Evolutionary conservation across 2,329 filamentous ascomycete species (phyloP), one percentile per base, ranked within the genome.

Genomic region (Xylariaceae sp.): DNA sequence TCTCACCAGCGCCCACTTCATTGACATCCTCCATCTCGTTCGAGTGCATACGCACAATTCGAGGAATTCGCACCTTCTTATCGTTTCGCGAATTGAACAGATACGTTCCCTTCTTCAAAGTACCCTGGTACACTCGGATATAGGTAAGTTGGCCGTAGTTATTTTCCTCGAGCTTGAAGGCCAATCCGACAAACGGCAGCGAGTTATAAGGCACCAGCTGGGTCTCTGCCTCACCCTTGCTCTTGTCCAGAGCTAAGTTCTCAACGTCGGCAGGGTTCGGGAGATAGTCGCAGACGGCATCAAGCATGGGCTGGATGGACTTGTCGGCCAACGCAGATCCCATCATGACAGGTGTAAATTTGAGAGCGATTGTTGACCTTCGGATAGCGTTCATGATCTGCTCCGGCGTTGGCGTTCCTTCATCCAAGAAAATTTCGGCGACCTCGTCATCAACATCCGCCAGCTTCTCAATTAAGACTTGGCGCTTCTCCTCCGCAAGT

Each of bases 361-460:
- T 94, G 63, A 91, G 81, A 2, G 80, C 78, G 61, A 96, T 91
- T n/a, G 94, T 99, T 0, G 93, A 85, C 57, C 94, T 82, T 63
- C 94, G 89, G 67, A 99, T 94, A 13, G 94, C 94, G 48, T 86
- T 89, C 77, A 93, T 96, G 73, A 99, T 89, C 77, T 99, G 92
- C 44, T 85, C 80, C 13, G 84, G 78, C 2, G 87, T 89, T 1
- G 94, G 94, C 49, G 85, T 87, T 65, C 83, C 75, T 75, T 97
- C 94, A 3, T 96, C 92, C 47, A 99, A 77, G 80, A 92, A 97
- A 45, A 97, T 79, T 74, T 99, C 92, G 18, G 93, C 93, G 55
- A 99, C 97, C 73, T 97, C 92, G 64, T 99, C 94, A 68, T 99
- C 94, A 37, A 97, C 93, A 75, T 99, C 94, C 21, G 94, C 94